These are phyloP conservation scores for Anthracocystis panici-leucophaei DNA, from an alignment of 1,284 basidiomycete species.

Conservation along the genomic window DNA sequence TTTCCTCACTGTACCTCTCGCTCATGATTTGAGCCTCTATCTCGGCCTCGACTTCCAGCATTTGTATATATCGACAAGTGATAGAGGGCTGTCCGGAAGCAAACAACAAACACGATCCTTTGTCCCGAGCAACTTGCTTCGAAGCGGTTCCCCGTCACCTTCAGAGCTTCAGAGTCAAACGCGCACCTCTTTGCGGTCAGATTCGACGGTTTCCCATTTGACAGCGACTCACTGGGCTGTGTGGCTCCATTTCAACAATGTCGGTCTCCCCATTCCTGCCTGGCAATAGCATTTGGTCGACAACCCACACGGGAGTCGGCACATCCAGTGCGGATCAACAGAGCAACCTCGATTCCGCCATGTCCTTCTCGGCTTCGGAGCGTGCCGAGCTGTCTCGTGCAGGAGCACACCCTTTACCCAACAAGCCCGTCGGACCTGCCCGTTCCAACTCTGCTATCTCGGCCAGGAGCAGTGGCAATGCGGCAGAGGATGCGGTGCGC, in stretches of 20 bases:
- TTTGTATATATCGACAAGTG: not conserved
- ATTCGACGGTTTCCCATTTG: not conserved
- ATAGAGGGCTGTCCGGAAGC: not conserved
- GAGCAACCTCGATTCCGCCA: constrained; percentile 5
- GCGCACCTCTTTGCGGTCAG: not conserved
- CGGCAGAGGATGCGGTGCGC: constrained; percentile 23
- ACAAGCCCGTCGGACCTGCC: constrained; percentile 29
- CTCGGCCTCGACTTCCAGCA: not conserved
- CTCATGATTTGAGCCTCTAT: not conserved
- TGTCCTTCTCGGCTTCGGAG: constrained; percentile 11
- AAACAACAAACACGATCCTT: not conserved
- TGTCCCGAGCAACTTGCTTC: not conserved
- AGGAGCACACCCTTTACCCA: constrained; percentile 44
- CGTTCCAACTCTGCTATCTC: constrained; percentile 38
- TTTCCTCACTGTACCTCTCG: not conserved
- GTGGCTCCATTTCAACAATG: constrained; percentile 14
- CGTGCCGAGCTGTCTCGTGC: constrained; percentile 19
- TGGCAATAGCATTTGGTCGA: constrained; percentile 53
- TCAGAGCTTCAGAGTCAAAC: not conserved
- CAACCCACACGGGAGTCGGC: constrained; percentile 13
- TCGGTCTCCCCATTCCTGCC: constrained; percentile 47
- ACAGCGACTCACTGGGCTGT: not conserved
- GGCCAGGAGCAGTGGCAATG: constrained; percentile 16
- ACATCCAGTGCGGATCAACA: constrained; percentile 7
- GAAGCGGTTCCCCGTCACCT: too few species aligned